Base-by-base conservation (phyloP, 2,329 filamentous ascomycete species). In the Cladobotryum mycophilum region DNA sequence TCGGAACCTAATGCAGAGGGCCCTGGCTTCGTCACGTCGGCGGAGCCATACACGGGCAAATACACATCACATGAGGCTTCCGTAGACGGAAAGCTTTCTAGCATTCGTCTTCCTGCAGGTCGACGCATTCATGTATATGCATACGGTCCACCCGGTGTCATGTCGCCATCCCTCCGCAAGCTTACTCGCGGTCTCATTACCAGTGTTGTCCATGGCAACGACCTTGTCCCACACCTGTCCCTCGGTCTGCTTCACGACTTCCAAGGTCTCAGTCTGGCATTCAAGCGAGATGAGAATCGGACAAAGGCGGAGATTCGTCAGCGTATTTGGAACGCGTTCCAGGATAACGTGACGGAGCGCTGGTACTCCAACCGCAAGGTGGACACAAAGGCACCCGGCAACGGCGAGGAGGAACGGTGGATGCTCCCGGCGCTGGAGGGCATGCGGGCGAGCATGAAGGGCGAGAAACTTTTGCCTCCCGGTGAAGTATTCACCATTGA, bases 121-220 rank as follows among this genome's bases (percentile, higher is more conserved):
- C 78, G 87, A 1, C 83, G 85, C 3, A 85, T 90, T 17, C 87
- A 91, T 58, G 87, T 89, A 12, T 91, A 88, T 62, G 84, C 87
- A 6, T 91, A 89, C 62, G 87, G 87, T 0, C 83, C 86, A 2
- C 86, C 86, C 0, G 80, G 85, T 0, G 85, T 84, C 13, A 81
- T 90, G 77, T 88, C 85, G 0, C 75, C 84, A 0, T 79, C 82
- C 2, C 75, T 91, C 7, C 80, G 86, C 40, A 79, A 79, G 52
- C 83, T 84, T 11, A 90, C 87, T 0, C 76, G 84, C 13, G 86
- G 85, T 1, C 75, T 91, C 7, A 85, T 91, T 53, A 91, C 87
- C 3, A 89, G 82, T 8, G 76, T 87, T 4, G 79, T 89, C 11
- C 84, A 90, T 59, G 84, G 84, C 15, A 79, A 83, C 61, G 87